Base-by-base conservation (phyloP, 2,329 filamentous ascomycete genomes). In the Sphaerostilbella broomeana region DNA sequence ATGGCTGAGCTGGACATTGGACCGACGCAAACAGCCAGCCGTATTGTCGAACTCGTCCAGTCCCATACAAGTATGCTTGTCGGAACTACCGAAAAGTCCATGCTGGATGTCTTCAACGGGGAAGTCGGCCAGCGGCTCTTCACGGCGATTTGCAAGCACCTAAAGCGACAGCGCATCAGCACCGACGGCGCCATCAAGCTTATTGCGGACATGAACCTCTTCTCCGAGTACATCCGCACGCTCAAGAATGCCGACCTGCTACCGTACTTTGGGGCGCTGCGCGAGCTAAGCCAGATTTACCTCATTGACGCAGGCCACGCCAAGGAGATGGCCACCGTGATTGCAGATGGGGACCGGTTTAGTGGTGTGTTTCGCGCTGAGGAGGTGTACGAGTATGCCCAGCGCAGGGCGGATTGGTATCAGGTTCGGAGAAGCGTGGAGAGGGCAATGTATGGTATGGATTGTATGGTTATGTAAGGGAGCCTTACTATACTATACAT, bases 31-130 rank as follows among this genome's bases (percentile, higher is more conserved):
- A 90, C 90, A 12, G 89, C 92, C 4, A 73, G 69, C 47, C 81
- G 82, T 37, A 81, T 98, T 35, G 85, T 95, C 18, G 81, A 87
- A 28, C 78, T 97, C 27, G 85, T 97, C 11, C 82, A 81, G 16
- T 83, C 83, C 12, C 92, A 98, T 60, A 97, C 89, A 2, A 79
- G 76, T 56, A 95, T 98, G 87, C 73, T 98, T 10, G 78, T 86
- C 4, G 92, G 92, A 46, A 94, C 86, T 58, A 97, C 90, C 2
- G 92, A 98, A 59, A 98, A 98, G 69, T 90, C 86, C 46, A 94
- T 95, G 73, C 80, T 98, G 18, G 92, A 98, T 57, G 92, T 98
- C 11, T 98, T 98, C 72, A 95, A 95, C 61, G 87, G 92, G 63
- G 92, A 98, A 66, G 90, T 98, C 18, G 92, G 92, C 1, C 75